Conservation (phyloP, 1,139 yeast species). For the Torulaspora globosa region DNA sequence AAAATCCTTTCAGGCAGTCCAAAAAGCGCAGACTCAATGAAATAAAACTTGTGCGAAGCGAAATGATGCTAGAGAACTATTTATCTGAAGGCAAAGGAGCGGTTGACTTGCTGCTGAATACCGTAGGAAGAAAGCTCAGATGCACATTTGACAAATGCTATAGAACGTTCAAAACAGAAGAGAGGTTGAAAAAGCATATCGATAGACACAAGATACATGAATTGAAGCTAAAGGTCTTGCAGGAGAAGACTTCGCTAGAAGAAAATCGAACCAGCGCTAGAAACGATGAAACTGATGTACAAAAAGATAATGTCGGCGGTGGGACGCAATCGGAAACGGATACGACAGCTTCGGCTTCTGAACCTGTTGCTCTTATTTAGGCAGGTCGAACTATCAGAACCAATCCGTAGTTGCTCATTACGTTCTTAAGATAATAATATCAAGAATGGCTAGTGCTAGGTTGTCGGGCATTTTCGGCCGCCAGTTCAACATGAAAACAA, state of each 20-base stretch:
- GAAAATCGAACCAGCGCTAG: background rate
- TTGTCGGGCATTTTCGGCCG: no score
- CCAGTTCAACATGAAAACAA: no score
- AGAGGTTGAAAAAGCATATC: conserved; percentile 33
- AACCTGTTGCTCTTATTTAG: background rate
- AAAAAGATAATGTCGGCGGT: background rate
- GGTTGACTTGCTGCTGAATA: conserved; percentile 28
- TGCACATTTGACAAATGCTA: conserved; percentile 34
- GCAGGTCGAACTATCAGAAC: background rate
- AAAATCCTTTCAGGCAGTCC: background rate
- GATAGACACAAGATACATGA: conserved; percentile 36
- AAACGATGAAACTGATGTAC: background rate
- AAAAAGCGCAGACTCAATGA: conserved; percentile 14
- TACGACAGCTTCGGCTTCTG: no score
- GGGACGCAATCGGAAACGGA: background rate
- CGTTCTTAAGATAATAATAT: background rate
- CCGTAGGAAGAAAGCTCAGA: conserved; percentile 33
- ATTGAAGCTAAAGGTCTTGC: conserved; percentile 29
- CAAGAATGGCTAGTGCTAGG: background rate
- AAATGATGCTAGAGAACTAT: conserved; percentile 16
- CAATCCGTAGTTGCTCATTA: background rate
- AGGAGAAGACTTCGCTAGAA: conserved; percentile 15
- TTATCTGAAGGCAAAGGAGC: conserved; percentile 26
- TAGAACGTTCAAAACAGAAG: conserved; percentile 36
- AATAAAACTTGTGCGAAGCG: conserved; percentile 19